A percentile compares a stretch with the other conserved stretches of the same genome.
Conservation (phyloP, 2,329 filamentous ascomycete species). For the Talaromyces sp. region DNA sequence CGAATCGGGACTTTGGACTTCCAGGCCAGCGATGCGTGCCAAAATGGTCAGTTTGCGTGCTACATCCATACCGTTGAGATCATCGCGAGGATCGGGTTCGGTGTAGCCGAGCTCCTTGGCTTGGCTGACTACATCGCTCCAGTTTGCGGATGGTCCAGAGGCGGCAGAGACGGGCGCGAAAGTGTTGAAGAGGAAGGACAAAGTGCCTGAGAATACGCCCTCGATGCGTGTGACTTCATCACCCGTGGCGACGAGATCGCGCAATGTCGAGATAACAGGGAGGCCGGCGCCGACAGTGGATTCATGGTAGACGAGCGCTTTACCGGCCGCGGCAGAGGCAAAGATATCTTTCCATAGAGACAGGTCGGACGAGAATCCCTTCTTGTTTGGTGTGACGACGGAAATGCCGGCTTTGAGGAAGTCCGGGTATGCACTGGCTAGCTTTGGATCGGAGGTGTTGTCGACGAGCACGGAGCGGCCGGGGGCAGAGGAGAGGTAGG, state of each 20-base stretch:
- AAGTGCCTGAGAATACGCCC: conserved; percentile 95
- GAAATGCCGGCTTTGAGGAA: conserved; percentile 80
- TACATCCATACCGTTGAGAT: conserved; percentile 83
- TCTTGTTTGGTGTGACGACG: conserved; percentile 97
- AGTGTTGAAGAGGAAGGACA: conserved; percentile 97
- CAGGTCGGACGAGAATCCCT: conserved; percentile 82
- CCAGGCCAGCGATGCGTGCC: conserved; percentile 76
- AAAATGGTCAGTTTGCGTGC: conserved; percentile 96
- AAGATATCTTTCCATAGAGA: conserved; percentile 87
- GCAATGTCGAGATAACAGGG: conserved; percentile 87
- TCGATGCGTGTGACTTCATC: conserved; percentile 90
- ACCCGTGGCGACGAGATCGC: conserved; percentile 90
- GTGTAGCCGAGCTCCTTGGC: conserved; percentile 93
- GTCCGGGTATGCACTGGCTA: conserved; percentile 77
- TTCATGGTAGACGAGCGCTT: conserved; percentile 88
- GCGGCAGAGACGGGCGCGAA: conserved; percentile 81
- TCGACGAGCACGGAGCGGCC: conserved; percentile 81
- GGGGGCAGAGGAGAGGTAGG: conserved; percentile 74
- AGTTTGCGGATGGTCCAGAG: conserved; percentile 58
- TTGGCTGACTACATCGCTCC: conserved; percentile 87
- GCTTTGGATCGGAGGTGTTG: conserved; percentile 87
- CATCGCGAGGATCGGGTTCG: conserved; percentile 81
- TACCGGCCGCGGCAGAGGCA: conserved; percentile 58
- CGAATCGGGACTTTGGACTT: conserved; percentile 75
- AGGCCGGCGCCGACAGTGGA: conserved; percentile 90